Percentiles rank a stretch among this genome's conserved stretches.
phyloP scores from a whole-genome alignment of 306 rosid species.

The Phaseolus lunatus region DNA sequence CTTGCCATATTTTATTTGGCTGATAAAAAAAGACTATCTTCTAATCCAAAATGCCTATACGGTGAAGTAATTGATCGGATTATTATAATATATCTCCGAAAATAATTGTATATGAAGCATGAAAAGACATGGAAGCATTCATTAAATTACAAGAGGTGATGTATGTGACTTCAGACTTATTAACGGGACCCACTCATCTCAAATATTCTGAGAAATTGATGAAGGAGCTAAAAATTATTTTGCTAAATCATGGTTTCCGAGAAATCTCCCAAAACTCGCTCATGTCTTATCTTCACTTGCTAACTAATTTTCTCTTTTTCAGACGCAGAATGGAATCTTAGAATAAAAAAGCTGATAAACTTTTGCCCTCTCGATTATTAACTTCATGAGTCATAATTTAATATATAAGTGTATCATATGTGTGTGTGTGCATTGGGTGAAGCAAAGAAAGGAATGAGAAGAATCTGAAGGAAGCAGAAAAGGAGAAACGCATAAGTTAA shows the following conservation, averaged over 20 bases:
- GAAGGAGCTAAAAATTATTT: neutral
- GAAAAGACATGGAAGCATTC: neutral
- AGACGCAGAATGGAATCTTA: constrained; percentile 47
- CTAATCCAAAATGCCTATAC: no score
- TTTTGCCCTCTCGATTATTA: constrained; percentile 33
- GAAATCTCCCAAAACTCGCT: constrained; percentile 32
- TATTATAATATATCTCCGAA: no score
- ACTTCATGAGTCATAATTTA: neutral
- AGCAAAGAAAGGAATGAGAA: constrained; percentile 53
- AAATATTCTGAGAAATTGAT: no score
- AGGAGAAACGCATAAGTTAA: constrained; percentile 66
- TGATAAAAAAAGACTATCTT: no score
- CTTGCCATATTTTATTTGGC: no score
- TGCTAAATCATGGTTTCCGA: constrained; percentile 25
- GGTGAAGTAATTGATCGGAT: no score
- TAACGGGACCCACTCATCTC: neutral
- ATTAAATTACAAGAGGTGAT: neutral
- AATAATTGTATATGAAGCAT: neutral
- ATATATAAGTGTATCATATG: neutral
- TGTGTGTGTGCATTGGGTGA: constrained; percentile 22
- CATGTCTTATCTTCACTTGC: constrained; percentile 38
- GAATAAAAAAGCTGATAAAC: constrained; percentile 45
- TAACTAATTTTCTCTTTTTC: constrained; percentile 46
- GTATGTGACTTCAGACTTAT: neutral
- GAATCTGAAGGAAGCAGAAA: constrained; percentile 61